Conservation (phyloP, 768 basidiomycete species). For the Macrolepiota dolichaula region DNA sequence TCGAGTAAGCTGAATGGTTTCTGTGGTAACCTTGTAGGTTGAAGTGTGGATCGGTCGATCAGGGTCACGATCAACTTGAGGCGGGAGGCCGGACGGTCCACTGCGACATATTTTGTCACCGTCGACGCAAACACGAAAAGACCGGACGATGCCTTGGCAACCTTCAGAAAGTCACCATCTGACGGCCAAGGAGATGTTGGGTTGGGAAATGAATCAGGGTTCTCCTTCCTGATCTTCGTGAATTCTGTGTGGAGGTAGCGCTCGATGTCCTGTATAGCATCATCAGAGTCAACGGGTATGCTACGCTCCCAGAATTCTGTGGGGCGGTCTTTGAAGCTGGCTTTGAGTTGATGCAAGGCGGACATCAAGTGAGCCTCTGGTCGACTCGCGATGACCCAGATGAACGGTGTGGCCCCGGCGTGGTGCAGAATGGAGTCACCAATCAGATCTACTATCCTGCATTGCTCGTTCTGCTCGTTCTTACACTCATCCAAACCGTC, state of each 20-base stretch:
- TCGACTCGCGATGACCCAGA: too few relatives aligned
- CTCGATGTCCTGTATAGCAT: too few relatives aligned
- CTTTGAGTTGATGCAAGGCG: not conserved
- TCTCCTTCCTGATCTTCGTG: not conserved
- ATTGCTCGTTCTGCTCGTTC: not conserved
- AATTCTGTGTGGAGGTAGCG: not conserved
- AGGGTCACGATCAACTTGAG: too few relatives aligned
- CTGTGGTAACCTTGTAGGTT: not conserved
- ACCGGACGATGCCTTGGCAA: not conserved
- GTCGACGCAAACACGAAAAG: not conserved
- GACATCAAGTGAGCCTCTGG: too few relatives aligned
- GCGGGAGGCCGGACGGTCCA: not conserved
- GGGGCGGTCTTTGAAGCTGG: not conserved
- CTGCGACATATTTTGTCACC: not conserved
- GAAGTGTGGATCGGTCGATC: not conserved
- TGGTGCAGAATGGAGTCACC: too few relatives aligned
- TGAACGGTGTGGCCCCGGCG: too few relatives aligned
- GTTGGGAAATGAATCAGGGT: not conserved
- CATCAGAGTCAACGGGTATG: too few relatives aligned
- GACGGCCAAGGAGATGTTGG: not conserved
- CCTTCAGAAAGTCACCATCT: not conserved
- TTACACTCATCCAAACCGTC: not conserved
- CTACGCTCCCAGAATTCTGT: not conserved
- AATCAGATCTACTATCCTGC: not conserved
- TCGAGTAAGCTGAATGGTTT: not conserved